phyloP scores from a whole-genome alignment of 768 basidiomycete genomes.

The Tylopilus felleus region DNA sequence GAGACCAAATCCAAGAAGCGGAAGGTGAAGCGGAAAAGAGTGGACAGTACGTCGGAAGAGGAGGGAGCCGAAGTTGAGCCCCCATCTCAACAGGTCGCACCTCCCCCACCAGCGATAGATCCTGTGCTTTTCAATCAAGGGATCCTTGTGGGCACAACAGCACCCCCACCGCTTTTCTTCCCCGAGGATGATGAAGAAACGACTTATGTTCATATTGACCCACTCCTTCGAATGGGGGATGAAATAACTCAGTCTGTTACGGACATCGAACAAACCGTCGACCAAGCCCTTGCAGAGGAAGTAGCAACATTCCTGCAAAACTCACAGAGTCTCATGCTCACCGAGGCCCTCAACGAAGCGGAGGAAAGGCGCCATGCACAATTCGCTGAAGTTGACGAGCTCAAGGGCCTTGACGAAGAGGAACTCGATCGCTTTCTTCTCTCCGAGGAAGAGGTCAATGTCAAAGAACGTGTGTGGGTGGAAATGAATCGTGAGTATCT shows the following conservation, averaged over 20 bases:
- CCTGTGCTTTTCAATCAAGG: conserved; percentile 60
- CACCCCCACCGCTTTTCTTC: conserved; percentile 37
- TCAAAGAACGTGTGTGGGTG: conserved; percentile 93
- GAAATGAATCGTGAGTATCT: conserved; percentile 91
- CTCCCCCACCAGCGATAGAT: conserved; percentile 42
- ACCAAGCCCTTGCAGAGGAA: conserved; percentile 64
- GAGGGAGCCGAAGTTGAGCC: conserved; percentile 17
- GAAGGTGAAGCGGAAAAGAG: conserved; percentile 39
- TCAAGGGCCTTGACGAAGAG: conserved; percentile 82
- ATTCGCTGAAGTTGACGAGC: conserved; percentile 50
- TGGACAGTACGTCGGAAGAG: conserved; percentile 37
- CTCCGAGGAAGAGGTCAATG: conserved; percentile 72
- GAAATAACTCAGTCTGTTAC: conserved; percentile 23
- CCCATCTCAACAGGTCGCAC: conserved; percentile 15
- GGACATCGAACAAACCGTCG: conserved; percentile 57
- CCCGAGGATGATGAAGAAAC: conserved; percentile 44
- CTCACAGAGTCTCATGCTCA: conserved; percentile 55
- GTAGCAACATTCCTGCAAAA: conserved; percentile 64
- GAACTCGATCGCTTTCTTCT: conserved; percentile 82
- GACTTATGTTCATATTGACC: conserved; percentile 51
- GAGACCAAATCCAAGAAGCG: conserved; percentile 29
- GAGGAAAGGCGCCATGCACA: conserved; percentile 59
- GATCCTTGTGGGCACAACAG: conserved; percentile 57
- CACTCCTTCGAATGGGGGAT: conserved; percentile 40
- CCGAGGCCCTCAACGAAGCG: conserved; percentile 62